Evolutionary conservation across 192 early-diverging fungal species (phyloP).

Genomic region (Geranomyces michiganensis): DNA sequence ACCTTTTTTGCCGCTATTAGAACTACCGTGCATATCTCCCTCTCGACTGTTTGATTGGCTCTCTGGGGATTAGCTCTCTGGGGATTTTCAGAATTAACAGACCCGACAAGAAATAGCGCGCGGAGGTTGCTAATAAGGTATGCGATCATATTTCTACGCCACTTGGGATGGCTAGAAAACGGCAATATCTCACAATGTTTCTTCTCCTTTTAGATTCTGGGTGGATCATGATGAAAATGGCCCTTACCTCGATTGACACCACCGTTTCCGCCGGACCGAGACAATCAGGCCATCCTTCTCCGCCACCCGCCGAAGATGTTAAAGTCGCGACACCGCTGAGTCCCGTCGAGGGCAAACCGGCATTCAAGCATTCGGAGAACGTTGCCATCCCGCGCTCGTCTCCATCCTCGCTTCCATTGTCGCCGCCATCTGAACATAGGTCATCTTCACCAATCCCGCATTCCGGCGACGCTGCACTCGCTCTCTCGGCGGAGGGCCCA

Average conservation of each 20-base stretch:
- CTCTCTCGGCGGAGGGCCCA: slow-evolving; percentile 4
- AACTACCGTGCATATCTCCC: background rate
- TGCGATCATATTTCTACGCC: too few relatives aligned
- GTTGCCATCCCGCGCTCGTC: slow-evolving; percentile 7
- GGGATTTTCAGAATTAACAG: too few relatives aligned
- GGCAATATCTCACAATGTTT: too few relatives aligned
- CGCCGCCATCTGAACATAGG: slow-evolving; percentile 26
- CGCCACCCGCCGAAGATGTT: slow-evolving; percentile 30
- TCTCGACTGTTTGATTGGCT: too few relatives aligned
- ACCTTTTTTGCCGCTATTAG: background rate
- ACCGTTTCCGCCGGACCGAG: background rate
- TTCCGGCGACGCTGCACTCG: background rate
- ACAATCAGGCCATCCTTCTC: slow-evolving; percentile 24
- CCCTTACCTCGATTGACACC: slow-evolving; percentile 5
- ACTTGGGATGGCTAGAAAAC: too few relatives aligned
- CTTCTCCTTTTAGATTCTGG: background rate
- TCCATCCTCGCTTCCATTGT: slow-evolving; percentile 23
- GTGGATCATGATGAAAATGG: slow-evolving; percentile 1
- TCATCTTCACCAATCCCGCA: slow-evolving; percentile 7
- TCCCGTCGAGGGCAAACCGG: slow-evolving; percentile 10
- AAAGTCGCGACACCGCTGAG: slow-evolving; percentile 14
- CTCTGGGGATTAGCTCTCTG: too few relatives aligned
- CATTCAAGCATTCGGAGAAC: background rate
- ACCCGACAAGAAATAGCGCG: too few relatives aligned
- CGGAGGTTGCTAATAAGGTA: too few relatives aligned